A percentile compares a stretch with the other conserved stretches of the same genome.
phyloP scores from a whole-genome alignment of 2,329 filamentous ascomycete genomes.

The Didymella glomerata region DNA sequence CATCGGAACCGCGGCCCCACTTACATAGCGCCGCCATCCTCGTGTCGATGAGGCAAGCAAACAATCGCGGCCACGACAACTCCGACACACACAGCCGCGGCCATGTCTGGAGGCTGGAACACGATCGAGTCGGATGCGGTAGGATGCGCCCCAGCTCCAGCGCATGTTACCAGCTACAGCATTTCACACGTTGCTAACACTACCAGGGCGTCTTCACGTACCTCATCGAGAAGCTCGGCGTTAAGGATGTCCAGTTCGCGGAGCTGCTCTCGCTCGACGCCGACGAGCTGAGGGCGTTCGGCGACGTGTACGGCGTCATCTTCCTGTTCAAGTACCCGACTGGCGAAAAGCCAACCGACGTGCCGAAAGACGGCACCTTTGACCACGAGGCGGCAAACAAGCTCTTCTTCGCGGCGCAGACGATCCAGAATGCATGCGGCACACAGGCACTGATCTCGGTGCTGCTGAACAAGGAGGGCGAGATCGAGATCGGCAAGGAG shows the following conservation, averaged over 20 bases:
- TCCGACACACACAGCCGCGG: slow-evolving; percentile 2
- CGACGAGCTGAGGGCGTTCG: slow-evolving; percentile 71
- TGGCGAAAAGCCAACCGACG: slow-evolving; percentile 68
- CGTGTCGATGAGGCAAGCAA: slow-evolving; percentile 4
- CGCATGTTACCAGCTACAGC: neutral
- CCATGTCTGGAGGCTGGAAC: slow-evolving; percentile 79
- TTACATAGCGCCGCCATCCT: neutral
- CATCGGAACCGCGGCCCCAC: slow-evolving; percentile 15
- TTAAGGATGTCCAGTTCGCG: slow-evolving; percentile 94
- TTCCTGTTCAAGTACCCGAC: slow-evolving; percentile 98
- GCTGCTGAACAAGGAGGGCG: slow-evolving; percentile 80
- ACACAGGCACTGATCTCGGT: slow-evolving; percentile 95
- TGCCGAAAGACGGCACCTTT: slow-evolving; percentile 82
- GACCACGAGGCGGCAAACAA: slow-evolving; percentile 77
- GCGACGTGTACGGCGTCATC: slow-evolving; percentile 84
- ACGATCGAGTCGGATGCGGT: slow-evolving; percentile 98
- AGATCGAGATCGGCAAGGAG: slow-evolving; percentile 75
- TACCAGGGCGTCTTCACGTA: slow-evolving; percentile 92
- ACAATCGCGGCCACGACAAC: slow-evolving; percentile 1
- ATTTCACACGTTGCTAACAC: slow-evolving; percentile 12
- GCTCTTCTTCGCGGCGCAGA: slow-evolving; percentile 95
- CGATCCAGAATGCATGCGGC: slow-evolving; percentile 97
- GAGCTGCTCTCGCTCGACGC: slow-evolving; percentile 91
- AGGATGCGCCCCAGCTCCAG: slow-evolving; percentile 49
- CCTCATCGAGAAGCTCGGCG: slow-evolving; percentile 89